Conservation (phyloP, 176 grass and related monocot genomes). For the Thinopyrum elongatum region DNA sequence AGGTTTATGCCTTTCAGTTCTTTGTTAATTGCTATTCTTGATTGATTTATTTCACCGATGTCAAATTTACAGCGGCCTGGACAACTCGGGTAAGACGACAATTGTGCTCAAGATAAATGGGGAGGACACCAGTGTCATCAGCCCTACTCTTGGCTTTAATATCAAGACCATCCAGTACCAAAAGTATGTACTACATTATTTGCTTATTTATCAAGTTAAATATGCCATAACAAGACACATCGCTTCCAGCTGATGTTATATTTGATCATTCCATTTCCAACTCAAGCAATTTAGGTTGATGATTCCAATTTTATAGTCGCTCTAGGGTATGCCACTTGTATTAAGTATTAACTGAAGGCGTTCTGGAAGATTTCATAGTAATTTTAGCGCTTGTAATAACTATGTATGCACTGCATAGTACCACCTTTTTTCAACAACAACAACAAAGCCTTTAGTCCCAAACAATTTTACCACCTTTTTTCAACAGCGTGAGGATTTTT, state of each 20-base stretch:
- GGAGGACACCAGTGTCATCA: constrained; percentile 72
- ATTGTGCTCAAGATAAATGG: constrained; percentile 66
- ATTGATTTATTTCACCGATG: background rate
- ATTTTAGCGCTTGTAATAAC: background rate
- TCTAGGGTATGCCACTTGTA: background rate
- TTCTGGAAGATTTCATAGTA: background rate
- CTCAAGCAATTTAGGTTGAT: no score
- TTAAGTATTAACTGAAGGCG: background rate
- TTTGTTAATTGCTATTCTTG: background rate
- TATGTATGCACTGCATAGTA: background rate
- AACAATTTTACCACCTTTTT: background rate
- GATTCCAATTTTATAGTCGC: no score
- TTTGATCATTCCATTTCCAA: background rate
- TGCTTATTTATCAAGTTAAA: background rate
- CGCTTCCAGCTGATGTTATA: background rate
- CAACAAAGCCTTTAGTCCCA: no score
- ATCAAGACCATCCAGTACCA: constrained; percentile 83
- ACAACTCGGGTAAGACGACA: constrained; percentile 66
- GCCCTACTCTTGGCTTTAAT: constrained; percentile 71
- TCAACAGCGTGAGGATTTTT: background rate
- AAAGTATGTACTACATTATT: constrained; percentile 36
- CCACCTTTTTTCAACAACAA: no score
- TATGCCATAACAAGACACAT: background rate
- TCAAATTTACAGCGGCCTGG: constrained; percentile 42
- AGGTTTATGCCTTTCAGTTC: background rate